A percentile compares a stretch with the other conserved stretches of the same genome.
Evolutionary conservation across 306 rosid genomes (phyloP).

Genomic region (Castanospermum australe): DNA sequence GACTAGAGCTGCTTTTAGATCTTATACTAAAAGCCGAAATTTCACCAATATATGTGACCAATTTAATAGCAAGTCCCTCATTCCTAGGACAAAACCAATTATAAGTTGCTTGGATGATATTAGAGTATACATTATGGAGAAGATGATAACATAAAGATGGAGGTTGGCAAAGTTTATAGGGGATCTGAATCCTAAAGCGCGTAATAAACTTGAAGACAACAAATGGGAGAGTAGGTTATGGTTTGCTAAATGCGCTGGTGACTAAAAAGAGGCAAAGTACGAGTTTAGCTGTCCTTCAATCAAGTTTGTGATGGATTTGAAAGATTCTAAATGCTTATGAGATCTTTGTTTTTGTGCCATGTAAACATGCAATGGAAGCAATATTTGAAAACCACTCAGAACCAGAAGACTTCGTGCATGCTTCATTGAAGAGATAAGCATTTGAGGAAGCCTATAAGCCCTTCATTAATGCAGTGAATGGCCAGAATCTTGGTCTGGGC

Average conservation of each 20-base stretch:
- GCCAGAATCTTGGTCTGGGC: neutral
- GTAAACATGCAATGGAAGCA: neutral
- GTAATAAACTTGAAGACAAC: neutral
- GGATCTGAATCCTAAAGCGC: neutral
- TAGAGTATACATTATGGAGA: neutral
- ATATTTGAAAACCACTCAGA: too few relatives aligned
- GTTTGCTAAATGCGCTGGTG: neutral
- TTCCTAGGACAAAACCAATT: neutral
- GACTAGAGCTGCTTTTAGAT: neutral
- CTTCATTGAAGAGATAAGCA: neutral
- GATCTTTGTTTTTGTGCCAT: neutral
- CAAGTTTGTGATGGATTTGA: neutral
- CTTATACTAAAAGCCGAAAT: too few relatives aligned
- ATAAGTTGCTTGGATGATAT: neutral
- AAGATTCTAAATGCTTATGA: neutral
- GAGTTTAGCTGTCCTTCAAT: neutral
- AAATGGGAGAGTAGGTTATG: neutral
- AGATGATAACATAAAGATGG: neutral
- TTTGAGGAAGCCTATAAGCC: neutral
- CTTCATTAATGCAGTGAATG: neutral
- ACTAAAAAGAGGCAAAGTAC: neutral
- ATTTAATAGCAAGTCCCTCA: too few relatives aligned
- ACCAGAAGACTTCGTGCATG: neutral
- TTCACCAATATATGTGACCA: neutral
- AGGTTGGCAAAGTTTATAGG: neutral